Conservation (phyloP, 225 moss, liverwort and hornwort species). For the Sphagnum tenellum region DNA sequence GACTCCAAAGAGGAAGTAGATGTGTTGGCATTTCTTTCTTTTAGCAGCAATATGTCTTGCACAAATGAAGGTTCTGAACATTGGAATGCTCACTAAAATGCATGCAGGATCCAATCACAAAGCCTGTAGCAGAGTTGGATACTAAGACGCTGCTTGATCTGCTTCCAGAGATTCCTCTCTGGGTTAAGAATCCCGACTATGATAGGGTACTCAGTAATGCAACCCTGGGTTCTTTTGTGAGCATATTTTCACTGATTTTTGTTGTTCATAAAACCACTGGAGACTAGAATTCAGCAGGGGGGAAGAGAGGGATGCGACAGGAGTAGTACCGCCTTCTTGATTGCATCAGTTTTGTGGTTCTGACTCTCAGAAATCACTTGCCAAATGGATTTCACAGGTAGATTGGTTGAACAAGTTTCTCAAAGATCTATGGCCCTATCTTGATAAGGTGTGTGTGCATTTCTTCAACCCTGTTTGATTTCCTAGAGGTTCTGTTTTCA, state of each 20-base stretch:
- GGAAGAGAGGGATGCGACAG: no score
- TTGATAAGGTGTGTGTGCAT: slow-evolving; percentile 37
- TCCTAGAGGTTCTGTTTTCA: background rate
- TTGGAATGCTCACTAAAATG: no score
- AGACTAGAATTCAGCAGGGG: no score
- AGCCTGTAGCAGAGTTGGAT: slow-evolving; percentile 59
- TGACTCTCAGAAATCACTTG: no score
- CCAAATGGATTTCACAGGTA: slow-evolving; percentile 16
- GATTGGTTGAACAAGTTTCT: slow-evolving; percentile 70
- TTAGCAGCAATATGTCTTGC: no score
- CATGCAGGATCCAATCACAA: slow-evolving; percentile 66
- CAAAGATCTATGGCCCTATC: slow-evolving; percentile 62
- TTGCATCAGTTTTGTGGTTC: background rate
- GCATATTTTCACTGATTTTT: background rate
- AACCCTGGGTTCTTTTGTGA: background rate
- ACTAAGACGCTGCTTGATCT: slow-evolving; percentile 57
- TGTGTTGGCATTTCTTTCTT: no score
- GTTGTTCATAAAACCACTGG: background rate
- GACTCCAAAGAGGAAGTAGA: no score
- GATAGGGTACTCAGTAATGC: slow-evolving; percentile 49
- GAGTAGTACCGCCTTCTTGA: background rate
- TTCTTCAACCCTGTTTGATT: background rate
- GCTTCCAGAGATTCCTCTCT: slow-evolving; percentile 84
- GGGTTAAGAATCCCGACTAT: slow-evolving; percentile 96
- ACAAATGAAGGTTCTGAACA: no score